Base-by-base conservation (phyloP, 257 asterid genomes). In the Verbena officinalis region DNA sequence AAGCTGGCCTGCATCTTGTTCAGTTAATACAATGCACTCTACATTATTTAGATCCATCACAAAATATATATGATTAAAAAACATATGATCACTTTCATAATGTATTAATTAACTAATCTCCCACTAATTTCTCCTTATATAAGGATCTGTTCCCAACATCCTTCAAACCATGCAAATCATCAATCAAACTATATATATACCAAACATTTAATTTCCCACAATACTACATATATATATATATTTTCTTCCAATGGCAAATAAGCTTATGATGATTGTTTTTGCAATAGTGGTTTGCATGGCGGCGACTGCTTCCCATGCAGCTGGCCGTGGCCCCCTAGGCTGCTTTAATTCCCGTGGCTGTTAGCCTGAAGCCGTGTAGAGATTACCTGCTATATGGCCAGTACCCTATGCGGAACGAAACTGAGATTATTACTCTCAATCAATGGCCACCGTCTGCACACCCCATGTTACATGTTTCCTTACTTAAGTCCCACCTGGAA, bases 291-390 rank as follows among this genome's bases (percentile, higher is more conserved):
- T 73, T 39, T 19, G 62, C 45, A 31, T 71, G 69, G 19, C 23
- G 51, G 36, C 55, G 4, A 6, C 40, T 4, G 38, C 55, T 1
- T 36, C 39, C 4, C 20, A 12, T 7, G 75, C 62, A 3, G 43
- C 72, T 31, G 48, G 52, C 48, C n/a, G n/a, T n/a, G 17, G 3
- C 7, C 36, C 7, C 14, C 0, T 64, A 13, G 51, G 10, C 49
- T 73, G 82, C 64, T 1, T 13, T 17, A 11, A n/a, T n/a, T n/a
- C n/a, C 33, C 15, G 81, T 72, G 76, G 51, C 31, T 54, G 4
- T 7, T 0, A 30, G 8, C 21, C 40, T 77, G 62, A 0, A 3
- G 59, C 55, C 81, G 39, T 77, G 81, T 72, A 0, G 1, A 9
- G 1, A 8, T 0, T 52, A 60, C 67, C 17, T 77, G n/a, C n/a